Base-by-base conservation (phyloP, 441 rosid genomes). In the Gossypium gossypioides region DNA sequence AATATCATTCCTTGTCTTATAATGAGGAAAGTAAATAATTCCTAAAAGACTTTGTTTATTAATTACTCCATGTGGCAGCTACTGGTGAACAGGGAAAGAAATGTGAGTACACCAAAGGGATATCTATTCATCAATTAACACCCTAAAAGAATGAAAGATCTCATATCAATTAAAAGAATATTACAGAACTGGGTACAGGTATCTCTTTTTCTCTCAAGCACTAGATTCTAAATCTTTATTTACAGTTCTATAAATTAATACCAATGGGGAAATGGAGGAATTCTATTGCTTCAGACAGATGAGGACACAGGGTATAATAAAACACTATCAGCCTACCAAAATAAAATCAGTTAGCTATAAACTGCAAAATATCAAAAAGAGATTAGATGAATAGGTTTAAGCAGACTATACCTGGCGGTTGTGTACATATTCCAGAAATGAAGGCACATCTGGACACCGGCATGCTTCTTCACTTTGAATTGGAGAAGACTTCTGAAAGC, bases 341-440 rank as follows among this genome's bases (percentile, higher is more conserved):
- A 19, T 54, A 56, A 42, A 18, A 69, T 55, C 18, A 12, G 24
- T 15, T 16, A 3, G 29, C 15, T 1, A 34, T 12, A 7, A 71
- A 8, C 10, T 13, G 69, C 15, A 24, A 72, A 24, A 16, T 40
- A 62, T 19, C 75, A 25, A 48, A 15, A 62, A 65, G 12, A 65
- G 6, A 2, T 21, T 7, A 27, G 10, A 65, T 8, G 52, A 67
- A 50, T 24, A 50, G 13, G 22, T 32, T 68, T 67, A 66, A 60
- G 15, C 40, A 46, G 51, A 34, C 25, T 69, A 51, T 83, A 92
- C 99, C 93, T 95, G 98, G 52, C 97, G 92, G 82, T 95, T 92
- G 79, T 92, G 95, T 74, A 92, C 96, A 77, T 87, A 95, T 79
- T 88, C 98, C 85, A 95, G 80, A 86, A 83, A 95, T 15, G 99